Base-by-base conservation (phyloP, 2,329 filamentous ascomycete species). In the Falciphora oryzae region DNA sequence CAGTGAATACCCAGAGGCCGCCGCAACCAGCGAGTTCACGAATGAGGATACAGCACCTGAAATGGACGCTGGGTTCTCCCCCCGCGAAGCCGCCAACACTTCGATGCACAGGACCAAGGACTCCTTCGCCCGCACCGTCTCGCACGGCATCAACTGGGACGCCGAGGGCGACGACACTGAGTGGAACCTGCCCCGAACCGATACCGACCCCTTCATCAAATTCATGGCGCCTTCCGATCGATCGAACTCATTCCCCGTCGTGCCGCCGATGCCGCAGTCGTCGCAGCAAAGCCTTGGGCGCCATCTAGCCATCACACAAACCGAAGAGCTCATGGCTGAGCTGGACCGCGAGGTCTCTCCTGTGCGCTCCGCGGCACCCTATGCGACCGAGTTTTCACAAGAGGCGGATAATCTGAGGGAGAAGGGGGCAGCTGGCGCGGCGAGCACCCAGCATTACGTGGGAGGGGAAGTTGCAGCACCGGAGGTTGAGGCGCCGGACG, bases 91-190 rank as follows among this genome's bases (percentile, higher is more conserved):
- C 25, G 77, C 57, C 28, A 63, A 28, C 13, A 8, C 32, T 4
- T 63, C 80, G 31, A 85, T 86, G 68, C 86, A 88, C 71, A 73
- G 81, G 13, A 89, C 85, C 73, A 85, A 81, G 61, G 80, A 83
- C 72, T 89, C 87, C 0, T 89, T 89, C 74, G 80, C 85, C 14
- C 82, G 86, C 50, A 89, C 87, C 2, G 85, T 88, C 16, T 83
- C 86, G 14, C 82, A 88, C 65, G 85, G 88, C 63, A 76, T 87
- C 29, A 86, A 78, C 72, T 87, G 85, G 75, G 80, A 79, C 65
- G 81, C 81, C 58, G 83, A 85, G 56, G 85, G 86, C 28, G 78
- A 83, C 64, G 85, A 87, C 28, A 72, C 75, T n/a, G 85, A 88
- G 66, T 87, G 83, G 82, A 82, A 75, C 62, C 70, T 85, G 1